Percentiles rank a stretch among this genome's conserved stretches.
Evolutionary conservation across 345 rosid species (phyloP).

Genomic region (Gossypium rotundifolium): DNA sequence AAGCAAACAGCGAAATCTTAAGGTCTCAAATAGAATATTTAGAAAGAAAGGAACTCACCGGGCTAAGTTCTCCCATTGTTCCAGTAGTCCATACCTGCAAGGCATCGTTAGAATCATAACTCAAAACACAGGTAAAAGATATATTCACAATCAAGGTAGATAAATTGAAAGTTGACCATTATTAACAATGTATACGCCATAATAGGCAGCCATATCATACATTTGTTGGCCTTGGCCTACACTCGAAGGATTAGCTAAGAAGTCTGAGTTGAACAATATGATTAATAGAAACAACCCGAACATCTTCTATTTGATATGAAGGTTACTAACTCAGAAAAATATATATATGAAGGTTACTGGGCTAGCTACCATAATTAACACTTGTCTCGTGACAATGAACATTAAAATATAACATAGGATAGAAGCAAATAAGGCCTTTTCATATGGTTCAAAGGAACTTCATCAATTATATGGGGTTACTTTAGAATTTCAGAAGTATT

Average conservation of each 20-base stretch:
- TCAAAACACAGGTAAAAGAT: not conserved
- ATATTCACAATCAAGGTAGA: not conserved
- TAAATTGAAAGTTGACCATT: not conserved
- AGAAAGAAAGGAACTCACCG: conserved; percentile 32
- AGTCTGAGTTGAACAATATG: not conserved
- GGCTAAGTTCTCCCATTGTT: conserved; percentile 89
- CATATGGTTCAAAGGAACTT: not conserved
- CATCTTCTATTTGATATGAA: not conserved
- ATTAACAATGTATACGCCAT: not conserved
- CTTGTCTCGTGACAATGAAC: not conserved
- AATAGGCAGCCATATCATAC: not conserved
- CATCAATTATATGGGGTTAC: not conserved
- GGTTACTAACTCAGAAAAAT: no score
- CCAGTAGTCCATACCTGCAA: conserved; percentile 87
- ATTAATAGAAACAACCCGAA: not conserved
- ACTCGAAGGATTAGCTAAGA: not conserved
- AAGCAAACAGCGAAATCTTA: not conserved
- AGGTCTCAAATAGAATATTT: not conserved
- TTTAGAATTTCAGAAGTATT: not conserved
- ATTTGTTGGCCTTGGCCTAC: not conserved
- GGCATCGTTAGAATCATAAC: not conserved
- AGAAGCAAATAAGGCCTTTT: not conserved
- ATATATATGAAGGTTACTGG: no score
- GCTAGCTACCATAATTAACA: no score
- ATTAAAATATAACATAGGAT: not conserved